A percentile compares a stretch with the other conserved stretches of the same genome.
phyloP scores from a whole-genome alignment of 1,284 basidiomycete genomes.

The Leccinum angustisporum region DNA sequence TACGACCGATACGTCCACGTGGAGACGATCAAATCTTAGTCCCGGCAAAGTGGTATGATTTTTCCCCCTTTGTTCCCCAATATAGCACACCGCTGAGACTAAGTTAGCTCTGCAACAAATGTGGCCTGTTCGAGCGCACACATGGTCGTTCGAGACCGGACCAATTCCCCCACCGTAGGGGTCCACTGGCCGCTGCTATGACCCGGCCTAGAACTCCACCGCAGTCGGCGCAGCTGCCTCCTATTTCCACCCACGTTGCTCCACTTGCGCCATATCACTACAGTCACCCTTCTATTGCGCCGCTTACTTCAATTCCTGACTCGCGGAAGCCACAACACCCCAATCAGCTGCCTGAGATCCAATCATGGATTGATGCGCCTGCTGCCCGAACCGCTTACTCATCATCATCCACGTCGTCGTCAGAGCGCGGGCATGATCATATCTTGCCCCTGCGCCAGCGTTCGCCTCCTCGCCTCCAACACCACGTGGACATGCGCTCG shows the following conservation, averaged over 20 bases:
- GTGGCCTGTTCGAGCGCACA: constrained; percentile 79
- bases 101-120: constrained; percentile 79
- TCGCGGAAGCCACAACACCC: constrained; percentile 34
- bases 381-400: constrained; percentile 29
- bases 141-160: constrained; percentile 77
- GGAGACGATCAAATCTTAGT: constrained; percentile 72
- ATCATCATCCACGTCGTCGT: constrained; percentile 17
- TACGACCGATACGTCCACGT: constrained; percentile 81
- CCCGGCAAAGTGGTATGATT: constrained; percentile 76
- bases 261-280: constrained; percentile 47
- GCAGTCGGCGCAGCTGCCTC: constrained; percentile 38
- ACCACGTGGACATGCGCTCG: constrained; percentile 35
- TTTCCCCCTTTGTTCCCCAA: constrained; percentile 5
- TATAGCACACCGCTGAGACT: constrained; percentile 11
- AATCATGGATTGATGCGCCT: constrained; percentile 38
- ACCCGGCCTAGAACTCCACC: constrained; percentile 38
- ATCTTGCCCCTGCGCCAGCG: constrained; percentile 33
- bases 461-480: constrained; percentile 35
- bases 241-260: constrained; percentile 37
- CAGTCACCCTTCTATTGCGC: constrained; percentile 49
- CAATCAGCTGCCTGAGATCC: constrained; percentile 36
- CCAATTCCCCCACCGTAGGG: constrained; percentile 78
- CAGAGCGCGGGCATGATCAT: constrained; percentile 33
- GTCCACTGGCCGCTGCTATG: constrained; percentile 52
- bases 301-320: constrained; percentile 39